These are phyloP conservation scores for Sutorius australiensis DNA, from an alignment of 768 basidiomycete species.

Conservation along the genomic window DNA sequence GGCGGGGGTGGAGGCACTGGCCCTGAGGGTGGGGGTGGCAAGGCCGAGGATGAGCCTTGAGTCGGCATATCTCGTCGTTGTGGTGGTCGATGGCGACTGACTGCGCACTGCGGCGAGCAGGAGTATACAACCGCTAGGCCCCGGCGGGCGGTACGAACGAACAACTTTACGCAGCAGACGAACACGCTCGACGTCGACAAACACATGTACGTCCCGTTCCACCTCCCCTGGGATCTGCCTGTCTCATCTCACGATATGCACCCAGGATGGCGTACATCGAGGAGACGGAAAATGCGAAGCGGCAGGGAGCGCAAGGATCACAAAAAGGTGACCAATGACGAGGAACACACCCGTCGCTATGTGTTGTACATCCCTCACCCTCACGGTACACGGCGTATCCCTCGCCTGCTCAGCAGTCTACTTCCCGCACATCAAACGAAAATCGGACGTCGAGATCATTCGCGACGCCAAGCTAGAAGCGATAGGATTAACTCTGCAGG, in stretches of 20 bases:
- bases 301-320: conserved; percentile 60
- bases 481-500: conserved; percentile 61
- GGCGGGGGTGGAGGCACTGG: conserved; percentile 11
- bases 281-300: conserved; percentile 95
- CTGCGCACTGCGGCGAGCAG: conserved; percentile 43
- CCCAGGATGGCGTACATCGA: conserved; percentile 94
- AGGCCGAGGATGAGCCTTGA: conserved; percentile 48
- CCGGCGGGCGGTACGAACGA: conserved; percentile 69
- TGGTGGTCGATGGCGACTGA: not conserved
- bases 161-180: conserved; percentile 97
- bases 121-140: conserved; percentile 69
- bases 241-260: not conserved
- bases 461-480: conserved; percentile 86
- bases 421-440: conserved; percentile 74
- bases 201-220: conserved; percentile 68
- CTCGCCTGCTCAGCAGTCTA: conserved; percentile 53
- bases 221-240: conserved; percentile 1
- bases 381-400: not conserved
- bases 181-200: conserved; percentile 96
- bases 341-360: conserved; percentile 75
- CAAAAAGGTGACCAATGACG: conserved; percentile 55
- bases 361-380: conserved; percentile 59
- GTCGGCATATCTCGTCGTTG: conserved; percentile 12
- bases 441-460: conserved; percentile 84
- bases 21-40: conserved; percentile 8